phyloP scores from a whole-genome alignment of 176 grass and related monocot genomes.

The Luzula sylvatica region DNA sequence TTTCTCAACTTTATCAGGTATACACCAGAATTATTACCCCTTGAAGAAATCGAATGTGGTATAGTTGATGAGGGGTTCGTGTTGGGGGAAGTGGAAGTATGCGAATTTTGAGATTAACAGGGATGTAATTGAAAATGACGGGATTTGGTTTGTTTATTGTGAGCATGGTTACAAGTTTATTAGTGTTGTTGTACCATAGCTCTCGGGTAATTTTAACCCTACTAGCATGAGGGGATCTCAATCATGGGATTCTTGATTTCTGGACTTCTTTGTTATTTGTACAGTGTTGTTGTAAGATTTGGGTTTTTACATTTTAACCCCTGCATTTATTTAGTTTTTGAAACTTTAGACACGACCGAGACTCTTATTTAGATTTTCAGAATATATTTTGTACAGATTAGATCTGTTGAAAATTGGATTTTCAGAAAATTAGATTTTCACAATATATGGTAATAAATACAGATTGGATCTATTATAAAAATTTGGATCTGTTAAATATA shows the following conservation, averaged over 20 bases:
- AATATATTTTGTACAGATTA: too few species aligned
- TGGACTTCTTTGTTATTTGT: slow-evolving; percentile 19
- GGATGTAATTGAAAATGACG: slow-evolving; percentile 14
- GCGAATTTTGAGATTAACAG: slow-evolving; percentile 7
- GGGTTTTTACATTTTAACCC: slow-evolving; percentile 7
- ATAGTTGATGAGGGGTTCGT: too few species aligned
- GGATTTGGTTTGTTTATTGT: neutral
- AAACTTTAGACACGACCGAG: too few species aligned
- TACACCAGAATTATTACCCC: neutral
- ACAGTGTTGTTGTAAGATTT: slow-evolving; percentile 21
- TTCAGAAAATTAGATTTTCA: too few species aligned
- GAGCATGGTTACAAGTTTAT: slow-evolving; percentile 22
- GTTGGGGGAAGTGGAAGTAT: slow-evolving; percentile 10
- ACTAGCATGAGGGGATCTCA: slow-evolving; percentile 1
- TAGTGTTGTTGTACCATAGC: slow-evolving; percentile 22
- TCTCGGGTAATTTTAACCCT: slow-evolving; percentile 14
- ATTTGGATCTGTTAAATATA: too few species aligned
- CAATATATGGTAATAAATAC: too few species aligned
- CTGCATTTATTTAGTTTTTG: slow-evolving; percentile 17
- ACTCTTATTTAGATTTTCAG: too few species aligned
- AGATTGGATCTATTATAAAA: too few species aligned
- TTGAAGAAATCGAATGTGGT: neutral
- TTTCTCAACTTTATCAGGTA: slow-evolving; percentile 13
- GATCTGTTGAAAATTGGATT: too few species aligned
- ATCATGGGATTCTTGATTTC: slow-evolving; percentile 16